Conservation (phyloP, 306 rosid species). For the Coriaria nepalensis region DNA sequence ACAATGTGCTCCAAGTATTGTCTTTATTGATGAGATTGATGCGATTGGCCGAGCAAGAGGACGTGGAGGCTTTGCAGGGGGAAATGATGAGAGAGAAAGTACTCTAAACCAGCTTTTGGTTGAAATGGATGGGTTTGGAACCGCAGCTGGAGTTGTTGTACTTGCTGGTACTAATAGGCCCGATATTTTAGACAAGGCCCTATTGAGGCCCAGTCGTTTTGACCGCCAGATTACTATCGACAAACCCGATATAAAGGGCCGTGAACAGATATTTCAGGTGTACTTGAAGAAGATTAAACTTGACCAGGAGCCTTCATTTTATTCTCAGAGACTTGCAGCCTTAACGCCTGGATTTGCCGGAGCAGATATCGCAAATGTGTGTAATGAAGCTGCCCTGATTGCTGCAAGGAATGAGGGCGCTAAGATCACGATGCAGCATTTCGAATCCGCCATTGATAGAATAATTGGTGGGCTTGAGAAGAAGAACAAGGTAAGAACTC, state of each 20-base stretch:
- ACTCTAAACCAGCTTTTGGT: conserved; percentile 91
- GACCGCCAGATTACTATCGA: conserved; percentile 78
- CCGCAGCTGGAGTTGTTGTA: conserved; percentile 90
- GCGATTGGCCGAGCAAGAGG: conserved; percentile 99
- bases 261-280: conserved; percentile 78
- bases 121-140: conserved; percentile 97
- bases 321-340: conserved; percentile 89
- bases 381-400: conserved; percentile 93
- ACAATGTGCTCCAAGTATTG: conserved; percentile 89
- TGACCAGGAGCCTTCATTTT: conserved; percentile 69
- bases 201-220: conserved; percentile 88
- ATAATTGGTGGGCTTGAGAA: conserved; percentile 95
- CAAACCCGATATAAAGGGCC: conserved; percentile 81
- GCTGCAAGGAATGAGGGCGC: conserved; percentile 68
- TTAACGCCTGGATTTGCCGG: conserved; percentile 99
- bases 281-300: conserved; percentile 80
- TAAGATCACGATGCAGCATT: conserved; percentile 60
- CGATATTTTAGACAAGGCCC: conserved; percentile 89
- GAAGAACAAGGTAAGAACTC: conserved; percentile 61
- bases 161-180: conserved; percentile 98
- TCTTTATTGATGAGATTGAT: conserved; percentile 94
- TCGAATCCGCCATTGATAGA: conserved; percentile 87
- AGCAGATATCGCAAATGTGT: conserved; percentile 98
- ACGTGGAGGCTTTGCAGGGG: conserved; percentile 77
- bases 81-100: conserved; percentile 94